Conservation (phyloP, 257 asterid genomes). For the Cynanchum wilfordii region DNA sequence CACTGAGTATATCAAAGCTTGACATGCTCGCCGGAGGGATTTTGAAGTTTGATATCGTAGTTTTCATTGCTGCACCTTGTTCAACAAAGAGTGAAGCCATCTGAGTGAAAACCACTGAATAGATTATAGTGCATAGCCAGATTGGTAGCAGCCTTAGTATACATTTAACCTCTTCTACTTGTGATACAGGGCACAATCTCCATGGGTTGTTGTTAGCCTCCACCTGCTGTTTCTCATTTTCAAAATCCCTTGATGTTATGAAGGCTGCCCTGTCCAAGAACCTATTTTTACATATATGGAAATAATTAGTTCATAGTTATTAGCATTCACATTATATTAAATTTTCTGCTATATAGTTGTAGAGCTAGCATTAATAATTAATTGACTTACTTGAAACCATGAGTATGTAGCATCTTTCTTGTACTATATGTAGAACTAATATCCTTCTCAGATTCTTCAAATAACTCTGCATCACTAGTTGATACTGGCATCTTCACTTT, state of each 20-base stretch:
- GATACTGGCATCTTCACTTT: slow-evolving; percentile 23
- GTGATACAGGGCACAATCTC: slow-evolving; percentile 81
- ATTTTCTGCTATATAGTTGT: background rate
- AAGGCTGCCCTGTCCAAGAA: slow-evolving; percentile 82
- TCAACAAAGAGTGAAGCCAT: slow-evolving; percentile 97
- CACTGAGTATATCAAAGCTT: slow-evolving; percentile 81
- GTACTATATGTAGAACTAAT: slow-evolving; percentile 20
- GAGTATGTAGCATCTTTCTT: slow-evolving; percentile 74
- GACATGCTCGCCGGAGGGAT: slow-evolving; percentile 97
- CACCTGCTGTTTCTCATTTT: slow-evolving; percentile 34
- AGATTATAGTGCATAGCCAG: slow-evolving; percentile 93
- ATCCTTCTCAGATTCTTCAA: slow-evolving; percentile 29
- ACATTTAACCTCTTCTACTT: slow-evolving; percentile 94
- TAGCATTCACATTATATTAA: slow-evolving; percentile 1
- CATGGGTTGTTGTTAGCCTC: slow-evolving; percentile 41
- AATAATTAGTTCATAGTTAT: background rate
- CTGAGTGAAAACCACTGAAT: slow-evolving; percentile 89
- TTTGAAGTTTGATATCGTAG: slow-evolving; percentile 51
- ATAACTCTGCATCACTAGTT: slow-evolving; percentile 31
- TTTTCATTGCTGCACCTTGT: slow-evolving; percentile 91
- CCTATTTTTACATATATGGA: slow-evolving; percentile 21
- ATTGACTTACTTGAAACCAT: slow-evolving; percentile 74
- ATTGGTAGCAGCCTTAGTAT: slow-evolving; percentile 75
- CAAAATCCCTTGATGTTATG: slow-evolving; percentile 52
- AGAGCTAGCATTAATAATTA: too few relatives aligned